Percentiles rank a stretch among this genome's conserved stretches.
phyloP scores from a whole-genome alignment of 2,329 filamentous ascomycete species.

The Calonectria fujianensis region DNA sequence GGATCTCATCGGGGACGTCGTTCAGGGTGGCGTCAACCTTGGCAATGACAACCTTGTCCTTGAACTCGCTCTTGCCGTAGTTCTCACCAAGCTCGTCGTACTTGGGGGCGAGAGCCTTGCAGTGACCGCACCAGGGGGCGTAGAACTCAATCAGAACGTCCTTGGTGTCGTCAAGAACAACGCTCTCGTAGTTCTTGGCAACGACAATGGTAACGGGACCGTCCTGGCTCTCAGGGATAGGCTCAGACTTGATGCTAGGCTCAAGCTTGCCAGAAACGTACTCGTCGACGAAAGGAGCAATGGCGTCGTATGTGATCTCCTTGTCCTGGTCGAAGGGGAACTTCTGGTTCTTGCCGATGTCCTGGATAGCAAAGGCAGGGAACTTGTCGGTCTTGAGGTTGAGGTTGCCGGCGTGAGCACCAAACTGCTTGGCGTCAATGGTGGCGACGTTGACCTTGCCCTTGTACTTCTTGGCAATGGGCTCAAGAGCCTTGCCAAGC shows the following conservation, averaged over 20 bases:
- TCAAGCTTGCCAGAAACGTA: conserved; percentile 91
- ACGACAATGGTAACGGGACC: conserved; percentile 92
- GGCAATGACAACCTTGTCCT: conserved; percentile 91
- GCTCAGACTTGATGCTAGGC: conserved; percentile 98
- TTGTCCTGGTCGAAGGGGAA: conserved; percentile 93
- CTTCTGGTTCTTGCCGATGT: conserved; percentile 96
- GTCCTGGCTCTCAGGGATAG: conserved; percentile 94
- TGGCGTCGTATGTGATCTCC: conserved; percentile 82
- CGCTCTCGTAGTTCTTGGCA: conserved; percentile 92
- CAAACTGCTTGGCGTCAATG: conserved; percentile 95
- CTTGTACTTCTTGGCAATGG: conserved; percentile 92
- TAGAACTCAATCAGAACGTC: conserved; percentile 99
- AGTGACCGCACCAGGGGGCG: conserved; percentile 99
- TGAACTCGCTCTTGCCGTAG: conserved; percentile 86
- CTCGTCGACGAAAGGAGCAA: conserved; percentile 89
- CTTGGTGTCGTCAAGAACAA: conserved; percentile 95
- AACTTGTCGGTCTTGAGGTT: conserved; percentile 97
- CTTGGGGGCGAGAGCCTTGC: conserved; percentile 97
- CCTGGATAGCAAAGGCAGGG: conserved; percentile 98
- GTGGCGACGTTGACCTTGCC: conserved; percentile 98
- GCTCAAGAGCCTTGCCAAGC: conserved; percentile 85
- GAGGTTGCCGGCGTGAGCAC: conserved; percentile 95
- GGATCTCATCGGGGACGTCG: conserved; percentile 96
- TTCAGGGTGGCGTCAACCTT: conserved; percentile 98
- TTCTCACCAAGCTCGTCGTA: conserved; percentile 92